phyloP scores from a whole-genome alignment of 1,139 yeast genomes.

The Taiozyma onychis region DNA sequence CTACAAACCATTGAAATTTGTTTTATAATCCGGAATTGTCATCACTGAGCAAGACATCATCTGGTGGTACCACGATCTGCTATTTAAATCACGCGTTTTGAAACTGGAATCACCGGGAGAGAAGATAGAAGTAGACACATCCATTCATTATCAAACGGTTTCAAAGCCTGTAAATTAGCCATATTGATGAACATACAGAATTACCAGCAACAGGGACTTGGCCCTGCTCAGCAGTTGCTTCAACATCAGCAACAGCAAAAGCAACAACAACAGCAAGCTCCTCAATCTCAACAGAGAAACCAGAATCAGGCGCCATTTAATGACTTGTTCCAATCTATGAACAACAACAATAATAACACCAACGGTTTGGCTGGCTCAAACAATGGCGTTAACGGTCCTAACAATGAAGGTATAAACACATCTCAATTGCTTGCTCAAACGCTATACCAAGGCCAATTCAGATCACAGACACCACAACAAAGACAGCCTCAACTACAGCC shows the following conservation, averaged over 20 bases:
- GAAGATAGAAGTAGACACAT: not conserved
- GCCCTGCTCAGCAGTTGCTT: conserved; percentile 20
- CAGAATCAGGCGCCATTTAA: conserved; percentile 23
- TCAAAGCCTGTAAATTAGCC: not conserved
- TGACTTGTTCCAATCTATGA: conserved; percentile 29
- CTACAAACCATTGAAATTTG: not conserved
- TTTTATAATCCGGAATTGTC: not conserved
- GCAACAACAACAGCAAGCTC: conserved; percentile 12
- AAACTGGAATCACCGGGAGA: not conserved
- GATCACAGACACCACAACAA: conserved; percentile 29
- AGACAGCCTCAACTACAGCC: conserved; percentile 30
- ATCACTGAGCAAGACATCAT: not conserved
- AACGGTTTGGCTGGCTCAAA: conserved; percentile 1
- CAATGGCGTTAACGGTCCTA: not conserved
- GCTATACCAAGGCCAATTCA: conserved; percentile 31
- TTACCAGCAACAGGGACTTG: conserved; percentile 17
- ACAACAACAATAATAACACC: conserved; percentile 9
- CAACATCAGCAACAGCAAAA: conserved; percentile 12
- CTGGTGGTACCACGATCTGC: not conserved
- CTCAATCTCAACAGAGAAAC: conserved; percentile 3
- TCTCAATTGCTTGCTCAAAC: conserved; percentile 33
- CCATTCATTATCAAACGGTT: not conserved
- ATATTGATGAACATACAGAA: conserved; percentile 21
- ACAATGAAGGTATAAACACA: conserved; percentile 22
- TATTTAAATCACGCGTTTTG: not conserved